These are phyloP conservation scores for Phyllosticta capitalensis DNA, from an alignment of 2,329 filamentous ascomycete genomes.

Conservation along the genomic window DNA sequence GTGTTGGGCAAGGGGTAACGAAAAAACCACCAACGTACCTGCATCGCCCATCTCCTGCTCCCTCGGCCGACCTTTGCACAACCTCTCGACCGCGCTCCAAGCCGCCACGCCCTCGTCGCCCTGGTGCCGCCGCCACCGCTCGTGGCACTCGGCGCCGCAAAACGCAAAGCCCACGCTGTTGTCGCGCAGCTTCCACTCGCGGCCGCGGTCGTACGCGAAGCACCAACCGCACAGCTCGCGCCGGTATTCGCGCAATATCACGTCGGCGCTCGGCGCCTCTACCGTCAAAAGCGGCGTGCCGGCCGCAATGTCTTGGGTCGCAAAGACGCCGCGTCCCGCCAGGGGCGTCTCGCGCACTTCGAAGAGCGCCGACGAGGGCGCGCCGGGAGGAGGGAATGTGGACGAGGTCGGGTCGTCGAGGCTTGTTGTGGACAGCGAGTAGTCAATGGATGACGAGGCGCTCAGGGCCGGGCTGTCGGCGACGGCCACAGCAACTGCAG, in stretches of 20 bases:
- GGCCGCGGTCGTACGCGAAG: constrained; percentile 37
- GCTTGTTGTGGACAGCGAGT: background rate
- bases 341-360: constrained; percentile 31
- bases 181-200: constrained; percentile 31
- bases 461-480: background rate
- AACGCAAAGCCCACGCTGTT: constrained; percentile 33
- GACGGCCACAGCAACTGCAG: background rate
- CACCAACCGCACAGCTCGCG: constrained; percentile 41
- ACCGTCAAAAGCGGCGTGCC: constrained; percentile 29
- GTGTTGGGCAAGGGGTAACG: background rate
- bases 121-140: constrained; percentile 24
- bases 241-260: constrained; percentile 37
- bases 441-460: background rate
- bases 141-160: constrained; percentile 29
- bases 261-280: constrained; percentile 29
- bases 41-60: constrained; percentile 18
- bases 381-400: background rate
- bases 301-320: constrained; percentile 23
- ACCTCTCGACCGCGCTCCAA: constrained; percentile 25
- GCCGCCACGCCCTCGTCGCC: constrained; percentile 20
- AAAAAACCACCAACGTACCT: background rate
- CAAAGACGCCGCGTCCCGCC: constrained; percentile 38
- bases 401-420: background rate
- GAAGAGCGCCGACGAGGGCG: constrained; percentile 21
- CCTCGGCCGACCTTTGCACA: constrained; percentile 23